Evolutionary conservation across 2,329 filamentous ascomycete genomes (phyloP).

Genomic region (Aspergillus chevalieri): DNA sequence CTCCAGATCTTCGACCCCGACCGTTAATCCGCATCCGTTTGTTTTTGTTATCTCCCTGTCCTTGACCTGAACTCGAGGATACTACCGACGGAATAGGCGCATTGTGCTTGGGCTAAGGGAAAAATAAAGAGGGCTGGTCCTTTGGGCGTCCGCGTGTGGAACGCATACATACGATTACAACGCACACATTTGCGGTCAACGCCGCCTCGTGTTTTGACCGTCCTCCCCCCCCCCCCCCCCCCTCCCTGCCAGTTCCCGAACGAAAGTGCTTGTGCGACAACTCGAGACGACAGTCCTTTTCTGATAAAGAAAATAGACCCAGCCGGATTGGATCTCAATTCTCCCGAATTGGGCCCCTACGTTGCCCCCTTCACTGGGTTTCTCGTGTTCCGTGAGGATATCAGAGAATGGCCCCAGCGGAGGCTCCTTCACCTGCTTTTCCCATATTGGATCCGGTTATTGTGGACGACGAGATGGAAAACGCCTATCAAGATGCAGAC

Average conservation of each 20-base stretch:
- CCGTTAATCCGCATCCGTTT: not conserved
- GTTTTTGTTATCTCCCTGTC: not conserved
- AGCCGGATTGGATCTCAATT: too few relatives aligned
- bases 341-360: too few relatives aligned
- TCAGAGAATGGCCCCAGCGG: slow-evolving; percentile 32
- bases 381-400: not conserved
- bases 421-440: slow-evolving; percentile 33
- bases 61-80: not conserved
- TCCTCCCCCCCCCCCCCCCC: not conserved
- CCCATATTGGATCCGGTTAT: slow-evolving; percentile 36
- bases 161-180: not conserved
- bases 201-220: not conserved
- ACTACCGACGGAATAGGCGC: not conserved
- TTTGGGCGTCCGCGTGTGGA: not conserved
- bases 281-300: slow-evolving; percentile 1
- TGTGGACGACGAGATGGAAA: slow-evolving; percentile 39
- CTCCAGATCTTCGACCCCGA: not conserved
- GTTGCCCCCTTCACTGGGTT: not conserved
- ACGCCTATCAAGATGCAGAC: slow-evolving; percentile 34
- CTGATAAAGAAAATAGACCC: not conserved
- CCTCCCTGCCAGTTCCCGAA: not conserved
- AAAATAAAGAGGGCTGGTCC: not conserved
- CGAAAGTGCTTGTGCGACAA: not conserved
- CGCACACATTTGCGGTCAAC: not conserved
- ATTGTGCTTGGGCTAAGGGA: not conserved